Evolutionary conservation across 2,329 filamentous ascomycete species (phyloP).

Genomic region (Fusarium tricinctum): DNA sequence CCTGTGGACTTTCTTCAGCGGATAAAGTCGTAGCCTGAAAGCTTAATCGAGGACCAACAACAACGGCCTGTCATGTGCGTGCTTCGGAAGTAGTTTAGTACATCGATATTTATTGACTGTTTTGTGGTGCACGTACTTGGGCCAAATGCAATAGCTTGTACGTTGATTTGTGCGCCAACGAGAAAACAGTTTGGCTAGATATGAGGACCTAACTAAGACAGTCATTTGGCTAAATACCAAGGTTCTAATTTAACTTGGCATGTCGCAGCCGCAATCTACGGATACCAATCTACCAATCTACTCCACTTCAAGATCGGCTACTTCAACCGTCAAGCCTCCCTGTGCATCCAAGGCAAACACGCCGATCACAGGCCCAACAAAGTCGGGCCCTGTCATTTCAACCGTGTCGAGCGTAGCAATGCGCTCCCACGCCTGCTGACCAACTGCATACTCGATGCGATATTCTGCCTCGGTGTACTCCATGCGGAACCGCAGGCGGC

Average conservation of each 20-base stretch:
- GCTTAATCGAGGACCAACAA: constrained; percentile 20
- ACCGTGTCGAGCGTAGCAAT: constrained; percentile 17
- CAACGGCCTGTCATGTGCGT: constrained; percentile 3
- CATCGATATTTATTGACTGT: neutral
- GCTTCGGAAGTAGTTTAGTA: neutral
- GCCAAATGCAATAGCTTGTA: neutral
- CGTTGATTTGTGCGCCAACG: constrained; percentile 1
- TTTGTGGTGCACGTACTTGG: neutral
- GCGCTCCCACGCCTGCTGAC: neutral
- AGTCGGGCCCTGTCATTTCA: constrained; percentile 25
- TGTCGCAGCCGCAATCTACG: neutral
- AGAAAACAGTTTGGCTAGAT: neutral
- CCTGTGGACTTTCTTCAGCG: neutral
- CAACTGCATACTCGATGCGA: neutral
- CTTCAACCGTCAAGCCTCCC: constrained; percentile 1
- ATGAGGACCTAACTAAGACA: neutral
- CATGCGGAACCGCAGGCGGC: constrained; percentile 4
- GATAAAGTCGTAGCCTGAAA: constrained; percentile 24
- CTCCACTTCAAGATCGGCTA: constrained; percentile 15
- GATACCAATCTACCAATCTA: constrained; percentile 8
- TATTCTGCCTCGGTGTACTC: constrained; percentile 22
- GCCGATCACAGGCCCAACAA: constrained; percentile 29
- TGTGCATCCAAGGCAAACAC: constrained; percentile 7
- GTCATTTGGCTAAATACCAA: neutral
- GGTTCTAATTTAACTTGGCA: neutral